Evolutionary conservation across 2,329 filamentous ascomycete genomes (phyloP).

Genomic region (Akanthomyces dipterigenus): DNA sequence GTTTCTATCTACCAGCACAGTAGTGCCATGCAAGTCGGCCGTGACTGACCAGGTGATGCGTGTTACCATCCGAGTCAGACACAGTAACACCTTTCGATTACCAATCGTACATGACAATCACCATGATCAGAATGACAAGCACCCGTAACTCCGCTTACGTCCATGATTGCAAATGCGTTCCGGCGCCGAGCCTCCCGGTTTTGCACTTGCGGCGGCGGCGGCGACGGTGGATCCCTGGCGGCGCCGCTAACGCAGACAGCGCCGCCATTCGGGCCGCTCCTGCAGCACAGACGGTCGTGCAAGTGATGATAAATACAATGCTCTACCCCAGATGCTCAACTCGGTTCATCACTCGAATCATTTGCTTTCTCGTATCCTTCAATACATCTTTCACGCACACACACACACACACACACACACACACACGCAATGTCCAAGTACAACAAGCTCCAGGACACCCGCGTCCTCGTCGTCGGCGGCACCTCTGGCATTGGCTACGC

Average conservation of each 20-base stretch:
- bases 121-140: too few species aligned
- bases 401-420: background rate
- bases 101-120: background rate
- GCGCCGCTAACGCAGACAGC: background rate
- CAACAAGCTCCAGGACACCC: constrained; percentile 29
- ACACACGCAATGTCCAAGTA: constrained; percentile 16
- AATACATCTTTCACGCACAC: background rate
- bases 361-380: background rate
- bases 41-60: too few species aligned
- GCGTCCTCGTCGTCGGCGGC: constrained; percentile 56
- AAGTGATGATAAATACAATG: background rate
- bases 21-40: too few species aligned
- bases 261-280: background rate
- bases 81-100: background rate
- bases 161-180: background rate
- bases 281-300: background rate
- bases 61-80: background rate
- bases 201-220: background rate
- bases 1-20: too few species aligned
- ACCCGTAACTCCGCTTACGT: background rate
- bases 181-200: background rate
- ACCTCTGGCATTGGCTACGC: constrained; percentile 53
- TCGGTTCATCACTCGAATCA: too few species aligned
- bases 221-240: background rate
- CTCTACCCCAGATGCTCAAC: background rate